Conservation (phyloP, 257 asterid species). For the Solanum chmielewskii region DNA sequence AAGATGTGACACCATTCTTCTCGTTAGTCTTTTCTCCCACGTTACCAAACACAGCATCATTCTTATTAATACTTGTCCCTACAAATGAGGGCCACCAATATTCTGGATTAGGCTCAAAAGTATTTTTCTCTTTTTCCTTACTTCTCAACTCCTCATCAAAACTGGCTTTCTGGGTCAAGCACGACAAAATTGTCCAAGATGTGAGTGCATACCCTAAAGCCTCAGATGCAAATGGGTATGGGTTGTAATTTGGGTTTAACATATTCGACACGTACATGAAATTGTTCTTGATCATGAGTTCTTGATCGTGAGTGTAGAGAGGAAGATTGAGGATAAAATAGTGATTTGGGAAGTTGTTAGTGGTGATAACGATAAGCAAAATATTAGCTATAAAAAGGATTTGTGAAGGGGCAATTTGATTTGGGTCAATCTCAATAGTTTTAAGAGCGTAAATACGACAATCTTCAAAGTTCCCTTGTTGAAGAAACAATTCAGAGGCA, state of each 20-base stretch:
- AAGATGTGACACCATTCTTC: slow-evolving; percentile 10
- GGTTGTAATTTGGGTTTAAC: slow-evolving; percentile 28
- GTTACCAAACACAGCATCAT: neutral
- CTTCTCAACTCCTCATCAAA: neutral
- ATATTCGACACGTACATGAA: slow-evolving; percentile 9
- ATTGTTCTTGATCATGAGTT: slow-evolving; percentile 8
- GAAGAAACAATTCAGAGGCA: neutral
- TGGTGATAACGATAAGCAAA: slow-evolving; percentile 12
- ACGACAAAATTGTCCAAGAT: slow-evolving; percentile 31
- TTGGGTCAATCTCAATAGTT: slow-evolving; percentile 26
- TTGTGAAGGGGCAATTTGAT: slow-evolving; percentile 18
- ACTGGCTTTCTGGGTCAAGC: neutral
- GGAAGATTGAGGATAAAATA: slow-evolving; percentile 39
- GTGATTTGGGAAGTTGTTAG: slow-evolving; percentile 16
- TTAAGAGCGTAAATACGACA: slow-evolving; percentile 29
- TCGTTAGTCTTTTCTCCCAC: neutral
- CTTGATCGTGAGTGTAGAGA: slow-evolving; percentile 14
- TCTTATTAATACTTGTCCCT: neutral
- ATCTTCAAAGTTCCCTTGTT: slow-evolving; percentile 15
- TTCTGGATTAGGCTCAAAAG: neutral
- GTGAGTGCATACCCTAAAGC: slow-evolving; percentile 20
- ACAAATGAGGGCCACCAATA: slow-evolving; percentile 35
- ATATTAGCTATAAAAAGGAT: slow-evolving; percentile 30
- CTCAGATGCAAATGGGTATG: slow-evolving; percentile 23
- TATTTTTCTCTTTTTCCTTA: too few relatives aligned